Base-by-base conservation (phyloP, 352 stramenopile genomes). In the Phytophthora lateralis region DNA sequence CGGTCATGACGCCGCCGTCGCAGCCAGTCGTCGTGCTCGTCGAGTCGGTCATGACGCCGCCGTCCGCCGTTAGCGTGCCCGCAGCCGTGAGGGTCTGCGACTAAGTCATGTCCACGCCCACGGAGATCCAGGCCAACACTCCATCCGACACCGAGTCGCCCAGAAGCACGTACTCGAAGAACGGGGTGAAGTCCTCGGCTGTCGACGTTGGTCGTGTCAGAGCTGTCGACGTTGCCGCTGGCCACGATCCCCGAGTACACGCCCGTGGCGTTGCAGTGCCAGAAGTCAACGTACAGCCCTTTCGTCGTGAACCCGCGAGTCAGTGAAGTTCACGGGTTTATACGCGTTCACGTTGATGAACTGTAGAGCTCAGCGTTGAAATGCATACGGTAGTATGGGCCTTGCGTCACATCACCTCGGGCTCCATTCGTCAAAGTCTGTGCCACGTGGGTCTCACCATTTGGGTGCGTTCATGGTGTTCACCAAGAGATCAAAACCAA, bases 91-190 rank as follows among this genome's bases (percentile, higher is more conserved):
- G 51, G 4, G 27, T 66, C 56, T 71, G 59, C 4, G 63, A 46
- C 1, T 32, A 14, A 14, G 54, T 65, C 58, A 66, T 30, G 26
- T 30, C 26, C 4, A 30, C 26, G 26, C 26, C 26, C 2, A 30
- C 26, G 4, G 26, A 30, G 60, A 80, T 68, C 71, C 71, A 80
- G 21, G 71, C 62, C 52, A 80, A 53, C 14, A 76, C 47, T 24
- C 68, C 68, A 42, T 76, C 68, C 17, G 46, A 26, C 24, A 73
- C 42, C 14, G n/a, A 51, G 42, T 70, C 63, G 37, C 69, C 69
- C 45, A 77, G 48, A 8, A 53, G 38, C 48, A 65, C 57, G 46
- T 74, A 74, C 53, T 71, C 41, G 17, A 74, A 47, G 3, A 78
- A 30, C 3, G 69, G 69, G 37, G 74, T 59, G 20, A 71, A 77